Conservation (phyloP, 2,329 filamentous ascomycete genomes). For the Didymosphaeria variabile region DNA sequence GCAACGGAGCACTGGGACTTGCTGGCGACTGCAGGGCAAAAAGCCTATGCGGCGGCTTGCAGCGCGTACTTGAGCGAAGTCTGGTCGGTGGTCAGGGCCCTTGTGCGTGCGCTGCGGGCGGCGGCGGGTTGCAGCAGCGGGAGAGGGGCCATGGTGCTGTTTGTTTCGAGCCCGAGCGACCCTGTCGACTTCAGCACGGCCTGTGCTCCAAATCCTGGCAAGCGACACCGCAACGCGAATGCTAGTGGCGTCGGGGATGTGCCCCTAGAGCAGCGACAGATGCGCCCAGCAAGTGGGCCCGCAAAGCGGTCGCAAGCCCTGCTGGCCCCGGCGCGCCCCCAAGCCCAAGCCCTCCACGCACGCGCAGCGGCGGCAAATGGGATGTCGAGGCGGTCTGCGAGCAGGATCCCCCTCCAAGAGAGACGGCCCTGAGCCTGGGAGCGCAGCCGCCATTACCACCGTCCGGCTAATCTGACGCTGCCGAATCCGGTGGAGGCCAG, state of each 20-base stretch:
- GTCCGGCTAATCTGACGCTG: constrained; percentile 15
- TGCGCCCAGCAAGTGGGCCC: constrained; percentile 25
- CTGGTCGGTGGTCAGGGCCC: constrained; percentile 36
- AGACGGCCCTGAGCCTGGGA: constrained; percentile 2
- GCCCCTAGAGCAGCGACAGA: constrained; percentile 24
- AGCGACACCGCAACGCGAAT: constrained; percentile 26
- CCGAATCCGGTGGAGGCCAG: constrained; percentile 23
- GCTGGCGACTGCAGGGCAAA: constrained; percentile 41
- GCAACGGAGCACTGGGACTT: constrained; percentile 12
- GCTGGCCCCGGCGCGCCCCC: constrained; percentile 7
- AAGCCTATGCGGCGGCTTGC: constrained; percentile 41
- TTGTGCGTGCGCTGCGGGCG: constrained; percentile 47
- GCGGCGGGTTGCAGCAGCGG: constrained; percentile 37
- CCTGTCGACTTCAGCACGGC: constrained; percentile 16
- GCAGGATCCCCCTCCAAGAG: constrained; percentile 27
- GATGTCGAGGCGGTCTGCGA: constrained; percentile 38
- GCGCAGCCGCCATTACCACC: constrained; percentile 9
- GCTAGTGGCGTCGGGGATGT: constrained; percentile 23
- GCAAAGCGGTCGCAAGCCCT: constrained; percentile 29
- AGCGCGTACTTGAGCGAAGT: constrained; percentile 48
- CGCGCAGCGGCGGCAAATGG: constrained; percentile 41
- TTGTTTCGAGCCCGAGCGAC: constrained; percentile 40
- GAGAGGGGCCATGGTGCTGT: constrained; percentile 33
- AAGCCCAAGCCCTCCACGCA: constrained; percentile 20
- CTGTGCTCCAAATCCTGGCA: constrained; percentile 18